Percentiles rank a stretch among this genome's conserved stretches.
phyloP scores from a whole-genome alignment of 106 monocot species.

The Platanthera zijinensis region DNA sequence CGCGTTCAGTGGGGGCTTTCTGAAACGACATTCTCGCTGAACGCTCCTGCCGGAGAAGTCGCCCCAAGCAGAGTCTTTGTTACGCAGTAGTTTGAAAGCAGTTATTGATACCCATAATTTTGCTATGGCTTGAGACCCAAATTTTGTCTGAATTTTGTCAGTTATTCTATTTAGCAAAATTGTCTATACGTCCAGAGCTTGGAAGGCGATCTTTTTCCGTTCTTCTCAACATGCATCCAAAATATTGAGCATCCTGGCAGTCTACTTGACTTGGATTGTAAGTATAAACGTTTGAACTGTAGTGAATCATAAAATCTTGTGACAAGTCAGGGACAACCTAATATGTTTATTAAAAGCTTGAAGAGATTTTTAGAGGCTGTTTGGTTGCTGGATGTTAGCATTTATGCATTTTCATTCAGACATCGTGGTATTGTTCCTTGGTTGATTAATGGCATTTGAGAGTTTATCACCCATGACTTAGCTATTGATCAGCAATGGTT shows the following conservation, averaged over 20 bases:
- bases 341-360: background rate
- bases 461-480: slow-evolving; percentile 1
- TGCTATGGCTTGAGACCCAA: background rate
- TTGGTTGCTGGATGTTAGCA: slow-evolving; percentile 8
- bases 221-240: background rate
- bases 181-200: background rate
- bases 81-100: too few species aligned
- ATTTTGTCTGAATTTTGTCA: background rate
- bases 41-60: too few species aligned
- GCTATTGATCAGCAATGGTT: slow-evolving; percentile 7
- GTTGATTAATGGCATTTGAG: slow-evolving; percentile 3
- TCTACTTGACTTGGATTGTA: background rate
- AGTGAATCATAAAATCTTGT: background rate
- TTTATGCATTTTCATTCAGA: background rate
- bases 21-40: too few species aligned
- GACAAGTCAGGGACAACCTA: background rate
- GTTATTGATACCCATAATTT: background rate
- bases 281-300: slow-evolving; percentile 7
- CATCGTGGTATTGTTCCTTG: slow-evolving; percentile 1
- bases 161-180: background rate
- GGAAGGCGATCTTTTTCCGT: background rate
- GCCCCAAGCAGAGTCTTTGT: background rate
- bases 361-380: background rate
- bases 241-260: background rate
- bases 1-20: too few species aligned